phyloP scores from a whole-genome alignment of 2,329 filamentous ascomycete species.

The Xylariaceae sp. region DNA sequence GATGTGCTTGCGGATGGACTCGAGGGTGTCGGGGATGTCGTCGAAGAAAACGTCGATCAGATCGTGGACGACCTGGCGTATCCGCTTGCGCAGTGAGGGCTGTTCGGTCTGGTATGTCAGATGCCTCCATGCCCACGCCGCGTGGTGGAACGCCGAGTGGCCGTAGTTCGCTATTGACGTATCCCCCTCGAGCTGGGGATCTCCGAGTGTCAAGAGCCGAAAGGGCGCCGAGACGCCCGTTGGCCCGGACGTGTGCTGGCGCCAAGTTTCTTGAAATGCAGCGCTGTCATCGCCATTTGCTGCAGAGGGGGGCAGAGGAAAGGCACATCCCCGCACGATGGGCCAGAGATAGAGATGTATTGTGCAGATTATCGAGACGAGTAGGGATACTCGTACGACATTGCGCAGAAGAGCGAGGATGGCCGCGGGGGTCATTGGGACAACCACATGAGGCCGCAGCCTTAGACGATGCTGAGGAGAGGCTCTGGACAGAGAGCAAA shows the following conservation, averaged over 20 bases:
- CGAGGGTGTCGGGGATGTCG: slow-evolving; percentile 65
- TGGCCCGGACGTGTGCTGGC: slow-evolving; percentile 28
- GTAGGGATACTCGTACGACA: slow-evolving; percentile 54
- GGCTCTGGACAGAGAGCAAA: slow-evolving; percentile 14
- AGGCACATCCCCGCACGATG: slow-evolving; percentile 72
- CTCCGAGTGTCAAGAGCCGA: slow-evolving; percentile 79
- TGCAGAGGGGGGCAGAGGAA: slow-evolving; percentile 52
- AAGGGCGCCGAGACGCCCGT: slow-evolving; percentile 61
- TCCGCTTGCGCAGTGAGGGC: slow-evolving; percentile 46
- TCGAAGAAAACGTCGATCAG: slow-evolving; percentile 58
- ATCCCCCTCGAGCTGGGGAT: slow-evolving; percentile 92
- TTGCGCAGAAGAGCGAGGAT: slow-evolving; percentile 53
- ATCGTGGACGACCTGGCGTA: slow-evolving; percentile 54
- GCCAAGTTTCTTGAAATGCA: slow-evolving; percentile 38
- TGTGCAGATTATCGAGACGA: slow-evolving; percentile 66
- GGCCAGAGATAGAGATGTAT: slow-evolving; percentile 87
- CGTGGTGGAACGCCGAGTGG: slow-evolving; percentile 51
- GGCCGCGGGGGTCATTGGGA: slow-evolving; percentile 51
- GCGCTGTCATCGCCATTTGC: slow-evolving; percentile 14
- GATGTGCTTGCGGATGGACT: slow-evolving; percentile 70
- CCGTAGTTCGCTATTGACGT: slow-evolving; percentile 67
- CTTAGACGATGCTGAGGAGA: slow-evolving; percentile 21
- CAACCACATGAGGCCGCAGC: slow-evolving; percentile 31
- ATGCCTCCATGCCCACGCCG: slow-evolving; percentile 44
- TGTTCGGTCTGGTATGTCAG: slow-evolving; percentile 44